These are phyloP conservation scores for maize (Zea mays) DNA, from an alignment of 176 grass and related monocot genomes.

Conservation along the genomic window Zm-B73-REFERENCE-NAM-5.0 NC_050101.1:129037501-129038000, in stretches of 20 bases:
- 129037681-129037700: constrained; percentile 38
- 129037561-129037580: constrained; percentile 50
- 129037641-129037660: constrained; percentile 63
- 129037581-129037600: constrained; percentile 79
- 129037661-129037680: constrained; percentile 23
- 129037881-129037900: constrained; percentile 56
- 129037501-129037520: constrained; percentile 92
- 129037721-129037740: constrained; percentile 51
- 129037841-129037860: constrained; percentile 73
- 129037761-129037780: constrained; percentile 85
- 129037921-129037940: constrained; percentile 60
- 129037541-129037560: constrained; percentile 61
- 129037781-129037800: constrained; percentile 61
- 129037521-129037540: constrained; percentile 70
- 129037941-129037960: constrained; percentile 87
- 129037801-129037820: constrained; percentile 83
- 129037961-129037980: constrained; percentile 34
- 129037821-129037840: constrained; percentile 91
- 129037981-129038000: constrained; percentile 56
- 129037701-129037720: constrained; percentile 66
- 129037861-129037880: constrained; percentile 59
- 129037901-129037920: constrained; percentile 53
- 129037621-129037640: constrained; percentile 95
- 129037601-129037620: constrained; percentile 67
- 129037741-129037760: constrained; percentile 21